A percentile compares a stretch with the other conserved stretches of the same genome.
These are phyloP conservation scores for Aureobasidium pullulans DNA, from an alignment of 2,329 filamentous ascomycete genomes.

Conservation along the genomic window DNA sequence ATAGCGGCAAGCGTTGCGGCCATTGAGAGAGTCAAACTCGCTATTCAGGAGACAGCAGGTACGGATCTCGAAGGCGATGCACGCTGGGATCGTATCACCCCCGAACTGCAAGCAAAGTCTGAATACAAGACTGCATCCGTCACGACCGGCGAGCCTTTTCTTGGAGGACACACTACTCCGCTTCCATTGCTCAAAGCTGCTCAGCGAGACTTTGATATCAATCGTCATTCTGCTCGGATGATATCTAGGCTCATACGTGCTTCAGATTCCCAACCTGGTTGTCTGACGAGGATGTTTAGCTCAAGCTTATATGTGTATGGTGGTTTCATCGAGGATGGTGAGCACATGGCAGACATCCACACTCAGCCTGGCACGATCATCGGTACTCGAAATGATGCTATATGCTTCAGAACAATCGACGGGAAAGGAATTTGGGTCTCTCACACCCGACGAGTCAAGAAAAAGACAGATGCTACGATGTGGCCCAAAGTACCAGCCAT, in stretches of 20 bases:
- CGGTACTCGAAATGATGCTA: slow-evolving; percentile 27
- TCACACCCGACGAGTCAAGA: slow-evolving; percentile 33
- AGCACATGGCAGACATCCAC: slow-evolving; percentile 13
- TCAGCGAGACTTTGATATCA: slow-evolving; percentile 32
- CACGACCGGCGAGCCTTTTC: slow-evolving; percentile 29
- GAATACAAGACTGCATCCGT: slow-evolving; percentile 28
- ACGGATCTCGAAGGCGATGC: not conserved
- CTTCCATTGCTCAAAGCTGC: slow-evolving; percentile 35
- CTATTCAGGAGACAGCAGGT: slow-evolving; percentile 14
- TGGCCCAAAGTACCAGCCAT: slow-evolving; percentile 38
- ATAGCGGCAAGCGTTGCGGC: slow-evolving; percentile 32
- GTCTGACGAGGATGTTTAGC: slow-evolving; percentile 32
- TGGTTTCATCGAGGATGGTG: slow-evolving; percentile 31
- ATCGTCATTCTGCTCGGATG: slow-evolving; percentile 28
- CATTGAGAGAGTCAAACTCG: slow-evolving; percentile 30
- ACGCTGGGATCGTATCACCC: slow-evolving; percentile 16
- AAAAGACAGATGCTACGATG: slow-evolving; percentile 30
- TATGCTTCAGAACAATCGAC: slow-evolving; percentile 34
- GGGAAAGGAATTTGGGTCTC: slow-evolving; percentile 37
- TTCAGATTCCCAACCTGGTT: slow-evolving; percentile 37
- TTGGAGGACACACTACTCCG: slow-evolving; percentile 31
- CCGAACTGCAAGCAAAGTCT: slow-evolving; percentile 22
- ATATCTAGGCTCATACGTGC: slow-evolving; percentile 38
- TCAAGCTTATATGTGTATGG: slow-evolving; percentile 35
- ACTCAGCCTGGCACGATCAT: slow-evolving; percentile 26